Percentiles rank a stretch among this genome's conserved stretches.
Evolutionary conservation across 1,284 basidiomycete species (phyloP).

Genomic region (Ceratobasidium sp.): DNA sequence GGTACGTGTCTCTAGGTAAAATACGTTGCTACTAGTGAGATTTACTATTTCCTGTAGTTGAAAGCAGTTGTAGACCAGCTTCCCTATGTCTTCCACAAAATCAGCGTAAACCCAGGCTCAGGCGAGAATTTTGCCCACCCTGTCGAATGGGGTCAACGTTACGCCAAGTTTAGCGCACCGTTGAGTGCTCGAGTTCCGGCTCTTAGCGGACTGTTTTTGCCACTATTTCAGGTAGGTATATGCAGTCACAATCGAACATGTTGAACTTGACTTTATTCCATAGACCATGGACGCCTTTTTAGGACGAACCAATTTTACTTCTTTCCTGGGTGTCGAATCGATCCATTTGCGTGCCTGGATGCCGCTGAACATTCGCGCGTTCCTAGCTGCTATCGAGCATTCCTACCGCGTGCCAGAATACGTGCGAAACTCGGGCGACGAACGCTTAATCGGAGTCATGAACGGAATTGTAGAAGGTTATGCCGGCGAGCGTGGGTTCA

Average conservation of each 20-base stretch:
- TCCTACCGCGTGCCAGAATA: slow-evolving; percentile 39
- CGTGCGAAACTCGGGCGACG: slow-evolving; percentile 38
- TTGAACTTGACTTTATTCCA: not conserved
- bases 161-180: slow-evolving; percentile 43
- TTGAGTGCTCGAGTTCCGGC: slow-evolving; percentile 38
- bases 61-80: slow-evolving; percentile 45
- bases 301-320: slow-evolving; percentile 42
- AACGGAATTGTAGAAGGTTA: slow-evolving; percentile 45
- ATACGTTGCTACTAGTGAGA: not conserved
- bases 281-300: slow-evolving; percentile 31
- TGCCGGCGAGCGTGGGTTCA: slow-evolving; percentile 43
- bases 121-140: slow-evolving; percentile 46
- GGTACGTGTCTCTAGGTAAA: not conserved
- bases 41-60: not conserved
- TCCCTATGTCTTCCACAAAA: slow-evolving; percentile 46
- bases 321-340: slow-evolving; percentile 44
- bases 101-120: slow-evolving; percentile 42
- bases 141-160: slow-evolving; percentile 45
- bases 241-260: not conserved
- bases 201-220: slow-evolving; percentile 44
- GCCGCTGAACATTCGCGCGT: slow-evolving; percentile 45
- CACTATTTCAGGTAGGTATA: slow-evolving; percentile 42
- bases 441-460: slow-evolving; percentile 40
- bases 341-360: slow-evolving; percentile 46
- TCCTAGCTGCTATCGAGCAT: slow-evolving; percentile 43